Conservation (phyloP, 805 yeast genomes). For the Saccharomycopsis guyanensis region DNA sequence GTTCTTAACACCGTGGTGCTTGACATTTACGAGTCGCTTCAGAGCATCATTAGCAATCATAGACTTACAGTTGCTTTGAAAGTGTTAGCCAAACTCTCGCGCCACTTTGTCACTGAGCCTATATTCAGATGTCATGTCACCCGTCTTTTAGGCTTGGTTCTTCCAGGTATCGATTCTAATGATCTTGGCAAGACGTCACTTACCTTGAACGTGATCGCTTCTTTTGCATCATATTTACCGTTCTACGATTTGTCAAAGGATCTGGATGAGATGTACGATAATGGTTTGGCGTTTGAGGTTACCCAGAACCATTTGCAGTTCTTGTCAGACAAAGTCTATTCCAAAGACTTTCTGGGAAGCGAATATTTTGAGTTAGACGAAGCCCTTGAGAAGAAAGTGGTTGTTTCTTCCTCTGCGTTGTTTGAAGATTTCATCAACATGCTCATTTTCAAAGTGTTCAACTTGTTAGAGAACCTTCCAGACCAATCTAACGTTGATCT, state of each 20-base stretch:
- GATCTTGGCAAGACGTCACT: constrained; percentile 69
- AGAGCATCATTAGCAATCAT: constrained; percentile 65
- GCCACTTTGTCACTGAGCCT: constrained; percentile 58
- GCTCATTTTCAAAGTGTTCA: constrained; percentile 52
- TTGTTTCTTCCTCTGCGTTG: constrained; percentile 64
- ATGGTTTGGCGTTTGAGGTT: constrained; percentile 41
- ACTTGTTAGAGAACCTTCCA: constrained; percentile 61
- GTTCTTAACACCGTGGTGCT: constrained; percentile 48
- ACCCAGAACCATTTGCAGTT: constrained; percentile 56
- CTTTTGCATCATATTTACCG: constrained; percentile 67
- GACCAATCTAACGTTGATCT: constrained; percentile 42
- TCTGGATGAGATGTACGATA: constrained; percentile 29
- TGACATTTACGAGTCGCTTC: constrained; percentile 72
- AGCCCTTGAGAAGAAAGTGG: constrained; percentile 45
- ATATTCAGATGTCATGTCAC: constrained; percentile 72
- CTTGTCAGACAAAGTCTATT: constrained; percentile 39
- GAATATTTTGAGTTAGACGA: constrained; percentile 33
- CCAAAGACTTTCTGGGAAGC: constrained; percentile 22
- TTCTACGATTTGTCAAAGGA: constrained; percentile 45
- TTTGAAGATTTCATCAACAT: constrained; percentile 53
- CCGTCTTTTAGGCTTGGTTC: constrained; percentile 56
- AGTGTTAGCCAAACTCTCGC: constrained; percentile 53
- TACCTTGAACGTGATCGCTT: constrained; percentile 60
- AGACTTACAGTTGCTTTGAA: constrained; percentile 68
- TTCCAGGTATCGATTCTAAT: constrained; percentile 84